Percentiles rank a stretch among this genome's conserved stretches.
Conservation (phyloP, 768 basidiomycete species). For the Hygrocybe punicea region DNA sequence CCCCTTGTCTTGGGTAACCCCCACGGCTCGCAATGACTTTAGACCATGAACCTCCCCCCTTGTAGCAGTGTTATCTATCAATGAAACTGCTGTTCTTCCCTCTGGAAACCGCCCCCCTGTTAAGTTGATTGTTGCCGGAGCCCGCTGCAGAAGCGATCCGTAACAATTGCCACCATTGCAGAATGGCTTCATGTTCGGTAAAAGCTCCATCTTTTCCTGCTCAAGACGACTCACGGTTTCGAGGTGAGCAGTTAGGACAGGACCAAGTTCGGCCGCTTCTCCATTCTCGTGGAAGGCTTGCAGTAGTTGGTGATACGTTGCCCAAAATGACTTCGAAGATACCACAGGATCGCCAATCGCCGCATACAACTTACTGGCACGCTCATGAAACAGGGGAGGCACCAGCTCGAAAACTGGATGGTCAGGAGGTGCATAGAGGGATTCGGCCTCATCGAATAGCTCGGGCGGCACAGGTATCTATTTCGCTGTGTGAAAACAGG, state of each 20-base stretch:
- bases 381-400: constrained; percentile 15
- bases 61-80: too few relatives aligned
- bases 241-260: background rate
- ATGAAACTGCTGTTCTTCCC: too few relatives aligned
- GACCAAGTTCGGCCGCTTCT: too few relatives aligned
- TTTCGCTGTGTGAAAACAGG: background rate
- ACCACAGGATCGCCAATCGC: too few relatives aligned
- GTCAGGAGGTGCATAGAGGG: constrained; percentile 29
- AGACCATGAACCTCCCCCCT: too few relatives aligned
- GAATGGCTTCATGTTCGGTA: background rate
- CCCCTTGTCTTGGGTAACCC: too few relatives aligned
- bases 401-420: constrained; percentile 37
- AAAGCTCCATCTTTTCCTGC: background rate
- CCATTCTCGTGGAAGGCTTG: background rate
- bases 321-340: too few relatives aligned
- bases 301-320: background rate
- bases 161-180: background rate
- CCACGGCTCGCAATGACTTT: too few relatives aligned
- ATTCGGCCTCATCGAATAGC: constrained; percentile 20
- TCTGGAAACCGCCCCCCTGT: too few relatives aligned
- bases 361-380: too few relatives aligned
- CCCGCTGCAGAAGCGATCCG: too few relatives aligned
- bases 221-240: background rate
- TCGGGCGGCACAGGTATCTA: constrained; percentile 20
- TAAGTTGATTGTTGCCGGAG: too few relatives aligned